Percentiles rank a stretch among this genome's conserved stretches.
These are phyloP conservation scores for Chlamydomonas sphaeroides DNA, from an alignment of 139 green algal species.

Conservation along the genomic window DNA sequence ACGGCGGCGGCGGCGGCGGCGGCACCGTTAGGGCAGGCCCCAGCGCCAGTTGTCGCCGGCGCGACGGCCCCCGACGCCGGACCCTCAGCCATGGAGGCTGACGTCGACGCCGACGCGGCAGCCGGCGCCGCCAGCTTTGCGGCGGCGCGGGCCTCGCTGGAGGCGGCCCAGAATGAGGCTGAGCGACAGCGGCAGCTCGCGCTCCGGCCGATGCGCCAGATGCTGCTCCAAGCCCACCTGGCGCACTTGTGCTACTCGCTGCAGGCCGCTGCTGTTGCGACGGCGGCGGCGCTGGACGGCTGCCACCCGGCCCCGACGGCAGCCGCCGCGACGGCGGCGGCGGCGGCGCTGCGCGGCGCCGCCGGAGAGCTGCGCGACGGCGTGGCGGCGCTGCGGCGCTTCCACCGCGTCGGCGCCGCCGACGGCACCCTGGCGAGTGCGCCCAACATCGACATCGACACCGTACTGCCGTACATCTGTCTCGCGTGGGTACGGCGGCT, in stretches of 20 bases:
- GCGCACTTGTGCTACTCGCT: not conserved
- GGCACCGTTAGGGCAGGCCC: no score
- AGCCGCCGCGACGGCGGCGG: not conserved
- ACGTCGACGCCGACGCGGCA: not conserved
- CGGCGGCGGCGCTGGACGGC: no score
- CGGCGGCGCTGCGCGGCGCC: not conserved
- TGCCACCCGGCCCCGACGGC: no score
- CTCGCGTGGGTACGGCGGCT: constrained; percentile 19
- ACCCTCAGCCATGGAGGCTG: no score
- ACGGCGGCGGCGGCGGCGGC: not conserved
- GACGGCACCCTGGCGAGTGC: no score
- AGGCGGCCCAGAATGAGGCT: not conserved
- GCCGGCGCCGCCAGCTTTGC: not conserved
- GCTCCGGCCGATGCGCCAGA: not conserved
- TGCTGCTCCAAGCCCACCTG: constrained; percentile 1
- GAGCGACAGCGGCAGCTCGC: not conserved
- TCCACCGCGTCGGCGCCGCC: not conserved
- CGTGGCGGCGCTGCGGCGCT: not conserved
- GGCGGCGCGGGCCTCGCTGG: not conserved
- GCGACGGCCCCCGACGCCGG: no score
- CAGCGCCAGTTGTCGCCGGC: no score
- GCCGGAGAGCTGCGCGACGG: not conserved
- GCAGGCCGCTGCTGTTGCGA: no score
- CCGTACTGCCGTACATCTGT: not conserved
- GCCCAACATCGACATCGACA: not conserved